A percentile compares a stretch with the other conserved stretches of the same genome.
Conservation (phyloP, 305 asterid genomes). For the Fraxinus greggii region DNA sequence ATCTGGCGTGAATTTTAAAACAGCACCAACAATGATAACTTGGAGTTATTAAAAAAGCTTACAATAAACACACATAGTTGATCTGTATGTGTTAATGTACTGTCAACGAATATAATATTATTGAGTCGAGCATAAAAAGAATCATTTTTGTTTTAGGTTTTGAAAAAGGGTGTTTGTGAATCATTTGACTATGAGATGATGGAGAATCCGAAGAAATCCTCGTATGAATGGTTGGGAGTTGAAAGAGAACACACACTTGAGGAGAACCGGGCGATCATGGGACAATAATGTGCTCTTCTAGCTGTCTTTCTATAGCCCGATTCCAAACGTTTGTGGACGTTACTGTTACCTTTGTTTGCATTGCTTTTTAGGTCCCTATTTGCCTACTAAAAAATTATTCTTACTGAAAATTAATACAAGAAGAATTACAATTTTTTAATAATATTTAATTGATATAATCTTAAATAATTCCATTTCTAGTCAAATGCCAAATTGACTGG, state of each 20-base stretch:
- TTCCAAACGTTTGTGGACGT: constrained; percentile 2
- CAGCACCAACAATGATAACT: neutral
- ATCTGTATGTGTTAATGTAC: neutral
- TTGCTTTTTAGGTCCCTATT: neutral
- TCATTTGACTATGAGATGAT: neutral
- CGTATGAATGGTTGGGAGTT: constrained; percentile 22
- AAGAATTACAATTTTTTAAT: neutral
- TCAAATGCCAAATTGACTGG: neutral
- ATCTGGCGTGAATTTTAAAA: neutral
- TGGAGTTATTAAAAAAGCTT: neutral
- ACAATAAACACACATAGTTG: neutral
- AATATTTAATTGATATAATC: neutral
- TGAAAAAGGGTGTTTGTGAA: neutral
- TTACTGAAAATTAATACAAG: no score
- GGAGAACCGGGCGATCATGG: constrained; percentile 16
- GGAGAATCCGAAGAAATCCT: neutral
- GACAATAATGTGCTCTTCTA: neutral
- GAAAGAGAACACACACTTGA: constrained; percentile 17
- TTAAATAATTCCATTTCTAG: neutral
- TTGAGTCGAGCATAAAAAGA: neutral
- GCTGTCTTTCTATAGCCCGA: constrained; percentile 18
- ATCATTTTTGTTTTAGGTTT: neutral
- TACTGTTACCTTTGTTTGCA: neutral
- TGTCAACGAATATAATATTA: neutral
- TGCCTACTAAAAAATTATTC: neutral